A percentile compares a stretch with the other conserved stretches of the same genome.
Evolutionary conservation across 768 basidiomycete genomes (phyloP).

Genomic region (Termitomyces sp.): DNA sequence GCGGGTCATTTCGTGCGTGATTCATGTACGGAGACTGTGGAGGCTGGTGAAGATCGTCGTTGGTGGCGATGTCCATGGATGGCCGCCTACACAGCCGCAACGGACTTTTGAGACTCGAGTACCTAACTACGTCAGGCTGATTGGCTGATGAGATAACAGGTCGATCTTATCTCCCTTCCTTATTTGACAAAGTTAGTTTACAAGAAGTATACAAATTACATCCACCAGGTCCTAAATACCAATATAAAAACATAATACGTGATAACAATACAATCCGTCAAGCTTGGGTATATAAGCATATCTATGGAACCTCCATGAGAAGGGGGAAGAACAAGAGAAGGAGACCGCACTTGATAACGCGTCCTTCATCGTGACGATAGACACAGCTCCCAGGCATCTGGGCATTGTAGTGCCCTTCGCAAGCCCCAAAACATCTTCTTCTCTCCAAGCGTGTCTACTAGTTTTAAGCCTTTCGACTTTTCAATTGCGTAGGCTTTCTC

Average conservation of each 20-base stretch:
- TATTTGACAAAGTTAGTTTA: neutral
- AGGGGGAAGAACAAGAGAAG: neutral
- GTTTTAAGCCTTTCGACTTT: constrained; percentile 42
- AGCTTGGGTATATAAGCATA: neutral
- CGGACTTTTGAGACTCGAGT: constrained; percentile 1
- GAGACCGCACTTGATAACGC: neutral
- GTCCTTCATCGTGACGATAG: constrained; percentile 12
- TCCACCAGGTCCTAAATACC: neutral
- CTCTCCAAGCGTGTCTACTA: constrained; percentile 49
- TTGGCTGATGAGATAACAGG: constrained; percentile 9
- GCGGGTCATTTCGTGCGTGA: neutral
- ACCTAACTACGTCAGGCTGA: constrained; percentile 10
- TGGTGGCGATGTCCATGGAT: constrained; percentile 7
- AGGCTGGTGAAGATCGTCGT: neutral
- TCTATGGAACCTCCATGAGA: constrained; percentile 4
- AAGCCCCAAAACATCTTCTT: constrained; percentile 37
- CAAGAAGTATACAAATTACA: neutral
- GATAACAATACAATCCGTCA: constrained; percentile 11
- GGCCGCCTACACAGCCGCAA: neutral
- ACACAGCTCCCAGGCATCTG: constrained; percentile 33
- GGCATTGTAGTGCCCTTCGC: constrained; percentile 23
- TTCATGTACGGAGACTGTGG: neutral
- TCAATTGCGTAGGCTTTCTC: constrained; percentile 29
- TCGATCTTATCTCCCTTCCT: constrained; percentile 1
- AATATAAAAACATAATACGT: neutral